Evolutionary conservation across 371 early-diverging fungal species (phyloP).

Genomic region (Mucor mucedo): DNA sequence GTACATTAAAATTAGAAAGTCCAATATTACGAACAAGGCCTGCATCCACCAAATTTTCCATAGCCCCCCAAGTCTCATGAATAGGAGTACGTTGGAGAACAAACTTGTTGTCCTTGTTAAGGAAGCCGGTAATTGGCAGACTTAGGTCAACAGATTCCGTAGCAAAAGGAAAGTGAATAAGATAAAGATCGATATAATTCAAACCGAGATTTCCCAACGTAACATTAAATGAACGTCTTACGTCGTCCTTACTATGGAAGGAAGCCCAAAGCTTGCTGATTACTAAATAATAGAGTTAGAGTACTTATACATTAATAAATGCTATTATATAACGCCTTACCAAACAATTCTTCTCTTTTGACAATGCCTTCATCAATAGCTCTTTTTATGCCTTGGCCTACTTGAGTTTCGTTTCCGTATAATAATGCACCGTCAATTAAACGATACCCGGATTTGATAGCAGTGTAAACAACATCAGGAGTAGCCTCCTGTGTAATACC

Average conservation of each 20-base stretch:
- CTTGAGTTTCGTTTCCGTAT: slow-evolving; percentile 72
- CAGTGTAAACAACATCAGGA: slow-evolving; percentile 54
- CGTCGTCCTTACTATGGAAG: slow-evolving; percentile 52
- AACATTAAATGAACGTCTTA: slow-evolving; percentile 51
- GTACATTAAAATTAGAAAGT: slow-evolving; percentile 63
- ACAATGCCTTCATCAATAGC: slow-evolving; percentile 62
- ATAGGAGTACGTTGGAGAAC: slow-evolving; percentile 50
- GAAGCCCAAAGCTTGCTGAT: slow-evolving; percentile 79
- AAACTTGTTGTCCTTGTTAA: slow-evolving; percentile 2
- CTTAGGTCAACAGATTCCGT: slow-evolving; percentile 7
- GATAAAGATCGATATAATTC: slow-evolving; percentile 71
- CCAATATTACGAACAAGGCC: slow-evolving; percentile 58
- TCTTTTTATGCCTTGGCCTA: slow-evolving; percentile 64
- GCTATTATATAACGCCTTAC: slow-evolving; percentile 27
- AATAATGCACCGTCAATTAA: slow-evolving; percentile 50
- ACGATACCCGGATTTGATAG: slow-evolving; percentile 55
- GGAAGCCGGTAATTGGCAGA: slow-evolving; percentile 25
- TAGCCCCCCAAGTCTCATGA: slow-evolving; percentile 49
- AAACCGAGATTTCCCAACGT: slow-evolving; percentile 51
- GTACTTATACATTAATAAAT: not conserved
- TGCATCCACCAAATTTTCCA: slow-evolving; percentile 53
- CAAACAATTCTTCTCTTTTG: slow-evolving; percentile 61
- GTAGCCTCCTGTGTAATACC: slow-evolving; percentile 39
- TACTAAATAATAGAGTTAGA: slow-evolving; percentile 41
- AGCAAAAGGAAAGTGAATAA: slow-evolving; percentile 49